These are phyloP conservation scores for Neonectria sp. DNA, from an alignment of 2,329 filamentous ascomycete species.

Conservation along the genomic window DNA sequence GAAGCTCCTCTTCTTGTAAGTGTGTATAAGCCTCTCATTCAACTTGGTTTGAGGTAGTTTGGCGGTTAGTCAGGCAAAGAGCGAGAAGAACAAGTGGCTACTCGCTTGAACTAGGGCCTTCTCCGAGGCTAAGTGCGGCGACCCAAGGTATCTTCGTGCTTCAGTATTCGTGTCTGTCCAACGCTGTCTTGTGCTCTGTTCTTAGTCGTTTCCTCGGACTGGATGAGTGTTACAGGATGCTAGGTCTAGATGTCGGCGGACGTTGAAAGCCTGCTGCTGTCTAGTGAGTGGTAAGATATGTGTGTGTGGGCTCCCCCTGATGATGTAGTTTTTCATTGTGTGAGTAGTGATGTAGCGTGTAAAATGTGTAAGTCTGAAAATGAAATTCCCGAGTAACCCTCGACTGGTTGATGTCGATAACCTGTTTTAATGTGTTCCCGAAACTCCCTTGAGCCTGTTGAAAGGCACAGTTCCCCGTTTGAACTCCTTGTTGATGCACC, in stretches of 20 bases:
- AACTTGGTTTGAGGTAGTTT: neutral
- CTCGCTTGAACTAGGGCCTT: too few species aligned
- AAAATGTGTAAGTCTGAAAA: slow-evolving; percentile 34
- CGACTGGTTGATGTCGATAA: slow-evolving; percentile 39
- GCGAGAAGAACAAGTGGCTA: neutral
- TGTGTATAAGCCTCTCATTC: neutral
- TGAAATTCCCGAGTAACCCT: slow-evolving; percentile 29
- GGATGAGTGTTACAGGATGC: neutral
- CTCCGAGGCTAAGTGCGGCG: too few species aligned
- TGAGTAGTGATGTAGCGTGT: slow-evolving; percentile 34
- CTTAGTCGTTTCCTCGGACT: neutral
- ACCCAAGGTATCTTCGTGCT: neutral
- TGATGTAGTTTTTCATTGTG: slow-evolving; percentile 31
- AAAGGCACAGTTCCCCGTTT: slow-evolving; percentile 44
- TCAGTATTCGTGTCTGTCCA: neutral
- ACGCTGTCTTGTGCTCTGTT: neutral
- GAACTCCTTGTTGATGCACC: slow-evolving; percentile 36
- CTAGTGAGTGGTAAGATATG: slow-evolving; percentile 22
- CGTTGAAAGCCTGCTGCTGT: slow-evolving; percentile 20
- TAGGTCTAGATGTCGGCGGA: slow-evolving; percentile 7
- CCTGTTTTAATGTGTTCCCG: slow-evolving; percentile 35
- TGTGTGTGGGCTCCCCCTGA: slow-evolving; percentile 13
- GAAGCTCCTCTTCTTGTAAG: neutral
- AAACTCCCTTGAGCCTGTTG: slow-evolving; percentile 48
- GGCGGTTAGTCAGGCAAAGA: neutral